Base-by-base conservation (phyloP, 2,329 filamentous ascomycete genomes). In the Colletotrichum sp. region DNA sequence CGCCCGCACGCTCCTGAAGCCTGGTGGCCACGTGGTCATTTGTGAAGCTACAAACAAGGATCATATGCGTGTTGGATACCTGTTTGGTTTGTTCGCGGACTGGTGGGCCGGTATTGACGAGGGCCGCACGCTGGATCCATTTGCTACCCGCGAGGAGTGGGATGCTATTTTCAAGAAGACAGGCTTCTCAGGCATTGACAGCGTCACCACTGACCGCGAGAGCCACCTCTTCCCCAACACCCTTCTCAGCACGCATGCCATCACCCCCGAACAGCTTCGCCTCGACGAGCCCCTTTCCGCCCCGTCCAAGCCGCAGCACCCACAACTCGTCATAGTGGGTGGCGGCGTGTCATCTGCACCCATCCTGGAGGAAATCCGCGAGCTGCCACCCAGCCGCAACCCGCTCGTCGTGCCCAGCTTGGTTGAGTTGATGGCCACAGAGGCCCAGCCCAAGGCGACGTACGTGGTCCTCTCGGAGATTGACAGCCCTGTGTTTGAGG, bases 41-140 rank as follows among this genome's bases (percentile, higher is more conserved):
- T 18, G 18, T 5, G 75, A 77, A 24, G 52, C 66, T 15, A 68
- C 75, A 1, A 18, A 64, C 36, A 22, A 28, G 5, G 48, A 67
- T 7, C 52, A 65, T n/a, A 52, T 79, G 10, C 81, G 81, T 63
- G 80, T 52, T 4, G 66, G 66, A 10, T 73, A 36, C 39, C 44
- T 68, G 12, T 69, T 73, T 22, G 66, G 83, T 67, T 71, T n/a
- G 75, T 81, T 85, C 9, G 71, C 78, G 5, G 82, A 81, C 18
- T 84, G 82, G 81, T 83, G 80, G 79, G 63, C 80, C 5, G 81
- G 80, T 16, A 39, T 60, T 1, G 71, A 79, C 10, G 81, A 82
- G 9, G 80, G 77, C 10, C 75, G 80, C 10, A 16, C 44, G 4
- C 64, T 68, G 7, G 68, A 66, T 82, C 84, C 12, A 80, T 77